These are phyloP conservation scores for Colletotrichum lentis DNA, from an alignment of 2,329 filamentous ascomycete species.

Conservation along the genomic window DNA sequence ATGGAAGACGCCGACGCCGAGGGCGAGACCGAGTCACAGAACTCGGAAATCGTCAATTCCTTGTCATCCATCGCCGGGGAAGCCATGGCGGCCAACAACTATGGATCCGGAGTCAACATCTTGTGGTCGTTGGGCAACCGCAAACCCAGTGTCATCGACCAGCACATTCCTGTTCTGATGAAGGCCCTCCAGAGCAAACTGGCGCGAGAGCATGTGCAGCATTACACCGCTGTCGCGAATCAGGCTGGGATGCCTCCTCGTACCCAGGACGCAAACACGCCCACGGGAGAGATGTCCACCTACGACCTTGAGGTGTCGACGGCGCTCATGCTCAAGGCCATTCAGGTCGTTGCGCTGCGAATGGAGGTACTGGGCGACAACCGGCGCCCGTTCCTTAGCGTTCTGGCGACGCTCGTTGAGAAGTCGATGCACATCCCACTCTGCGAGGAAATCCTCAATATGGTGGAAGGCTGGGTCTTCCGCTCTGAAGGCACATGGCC, in stretches of 20 bases:
- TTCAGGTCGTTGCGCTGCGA: slow-evolving; percentile 88
- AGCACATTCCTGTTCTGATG: slow-evolving; percentile 88
- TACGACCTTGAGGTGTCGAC: slow-evolving; percentile 91
- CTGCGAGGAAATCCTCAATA: slow-evolving; percentile 89
- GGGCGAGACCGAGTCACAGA: slow-evolving; percentile 80
- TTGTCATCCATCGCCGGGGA: slow-evolving; percentile 88
- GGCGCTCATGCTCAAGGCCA: slow-evolving; percentile 90
- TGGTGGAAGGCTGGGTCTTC: slow-evolving; percentile 98
- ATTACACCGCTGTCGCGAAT: slow-evolving; percentile 67
- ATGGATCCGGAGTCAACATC: slow-evolving; percentile 89
- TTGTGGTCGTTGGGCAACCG: slow-evolving; percentile 90
- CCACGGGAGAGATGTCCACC: slow-evolving; percentile 67
- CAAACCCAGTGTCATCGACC: slow-evolving; percentile 86
- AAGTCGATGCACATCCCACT: slow-evolving; percentile 87
- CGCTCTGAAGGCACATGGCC: slow-evolving; percentile 93
- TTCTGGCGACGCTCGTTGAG: slow-evolving; percentile 92
- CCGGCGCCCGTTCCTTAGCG: slow-evolving; percentile 90
- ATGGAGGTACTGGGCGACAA: slow-evolving; percentile 95
- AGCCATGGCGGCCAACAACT: slow-evolving; percentile 80
- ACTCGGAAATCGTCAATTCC: slow-evolving; percentile 86
- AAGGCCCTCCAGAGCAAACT: slow-evolving; percentile 92
- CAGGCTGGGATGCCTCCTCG: slow-evolving; percentile 49
- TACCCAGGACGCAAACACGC: slow-evolving; percentile 63
- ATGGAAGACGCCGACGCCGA: slow-evolving; percentile 85
- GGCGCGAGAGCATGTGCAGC: slow-evolving; percentile 89